Evolutionary conservation across 805 yeast species (phyloP), one percentile per base, ranked within the genome.

Genomic region (Metschnikowia sp.): DNA sequence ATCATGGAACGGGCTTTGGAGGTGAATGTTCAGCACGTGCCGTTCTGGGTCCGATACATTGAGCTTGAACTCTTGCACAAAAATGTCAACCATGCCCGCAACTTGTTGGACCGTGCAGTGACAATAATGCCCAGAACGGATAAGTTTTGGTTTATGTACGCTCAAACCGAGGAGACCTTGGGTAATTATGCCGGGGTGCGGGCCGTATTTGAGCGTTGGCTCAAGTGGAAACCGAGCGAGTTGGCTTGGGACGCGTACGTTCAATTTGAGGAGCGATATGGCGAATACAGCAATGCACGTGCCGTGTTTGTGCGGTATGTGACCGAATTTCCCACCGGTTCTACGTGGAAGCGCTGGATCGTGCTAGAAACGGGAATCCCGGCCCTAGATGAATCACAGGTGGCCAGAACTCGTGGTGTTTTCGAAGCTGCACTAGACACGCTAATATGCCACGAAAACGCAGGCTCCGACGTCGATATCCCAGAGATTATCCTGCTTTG

Each of bases 1-100:
- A 74, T 94, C 6, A 86, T 86, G 66, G 99, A 92, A 63, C 74
- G 98, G 43, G 95, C 96, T 0, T 62, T 92, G 31, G 85, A 82
- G 44, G 88, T 88, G 8, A 86, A 88, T 57, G 78, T 81, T 12
- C 79, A 83, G 29, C 82, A 84, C 61, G 82, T 91, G 2, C 90
- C 96, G 5, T 64, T 92, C 42, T 92, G 99, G 98, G 73, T 84
- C 3, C 76, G 88, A 18, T 92, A 94, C 64, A 78, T 88, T 10
- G 90, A 88, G 58, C 63, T 82, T 34, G 98, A 94, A 67, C 68
- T 91, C 38, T 78, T 83, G 51, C 73, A 77, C 34, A 78, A 81
- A 51, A 88, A 85, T 56, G 75, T 89, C 45, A 89, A 88, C 58
- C 97, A 91, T 67, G 97, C 97, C 0, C 70, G 96, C 55, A 91